Evolutionary conservation across 306 rosid genomes (phyloP).

Genomic region (Castanea mollissima): DNA sequence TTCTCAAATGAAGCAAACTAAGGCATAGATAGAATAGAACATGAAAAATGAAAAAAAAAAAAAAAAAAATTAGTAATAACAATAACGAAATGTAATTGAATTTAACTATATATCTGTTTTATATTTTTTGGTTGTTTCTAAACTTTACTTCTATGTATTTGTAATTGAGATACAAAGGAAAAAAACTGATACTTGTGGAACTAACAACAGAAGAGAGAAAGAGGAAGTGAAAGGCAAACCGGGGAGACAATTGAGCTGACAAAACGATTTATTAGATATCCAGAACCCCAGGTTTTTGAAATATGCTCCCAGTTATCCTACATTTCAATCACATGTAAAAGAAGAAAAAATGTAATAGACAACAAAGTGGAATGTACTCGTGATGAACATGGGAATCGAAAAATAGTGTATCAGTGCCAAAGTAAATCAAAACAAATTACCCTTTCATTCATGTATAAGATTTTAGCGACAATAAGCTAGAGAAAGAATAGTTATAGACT

Average conservation of each 20-base stretch:
- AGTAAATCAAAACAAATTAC: not conserved
- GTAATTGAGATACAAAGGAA: not conserved
- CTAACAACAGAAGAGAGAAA: not conserved
- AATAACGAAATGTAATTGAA: not conserved
- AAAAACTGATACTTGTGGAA: not conserved
- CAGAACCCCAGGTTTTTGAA: conserved; percentile 64
- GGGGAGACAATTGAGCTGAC: conserved; percentile 72
- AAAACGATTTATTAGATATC: conserved; percentile 68
- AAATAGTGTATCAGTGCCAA: not conserved
- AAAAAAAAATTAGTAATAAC: not conserved
- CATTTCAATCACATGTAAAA: not conserved
- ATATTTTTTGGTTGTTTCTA: too few relatives aligned
- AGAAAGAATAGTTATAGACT: not conserved
- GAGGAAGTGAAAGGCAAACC: conserved; percentile 47
- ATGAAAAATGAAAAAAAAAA: not conserved
- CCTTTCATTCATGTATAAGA: not conserved
- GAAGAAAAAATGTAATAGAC: not conserved
- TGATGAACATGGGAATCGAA: too few relatives aligned
- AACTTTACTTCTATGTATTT: not conserved
- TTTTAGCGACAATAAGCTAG: not conserved
- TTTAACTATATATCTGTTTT: not conserved
- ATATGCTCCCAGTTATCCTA: conserved; percentile 76
- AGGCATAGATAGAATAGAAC: not conserved
- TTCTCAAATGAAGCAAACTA: conserved; percentile 89
- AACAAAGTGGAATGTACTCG: not conserved